Evolutionary conservation across 306 rosid species (phyloP), one percentile per base, ranked within the genome.

Genomic region (Rosa lucieae): DNA sequence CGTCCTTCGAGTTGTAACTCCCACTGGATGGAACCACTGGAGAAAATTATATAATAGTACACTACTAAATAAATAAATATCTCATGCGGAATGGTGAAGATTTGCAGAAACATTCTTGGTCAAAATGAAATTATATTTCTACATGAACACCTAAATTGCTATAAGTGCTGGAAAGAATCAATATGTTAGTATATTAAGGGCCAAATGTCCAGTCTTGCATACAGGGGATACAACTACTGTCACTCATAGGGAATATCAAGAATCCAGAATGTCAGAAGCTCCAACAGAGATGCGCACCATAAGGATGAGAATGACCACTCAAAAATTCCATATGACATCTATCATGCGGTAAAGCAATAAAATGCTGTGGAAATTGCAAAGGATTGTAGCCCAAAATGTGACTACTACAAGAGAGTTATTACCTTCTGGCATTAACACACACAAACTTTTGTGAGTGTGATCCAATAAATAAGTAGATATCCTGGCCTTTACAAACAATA

Each of bases 1-100:
- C 97, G 89, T 26, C 97, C 98, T 79, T 94, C 97, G 73, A 94
- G 89, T 84, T 86, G 83, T 85, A 80, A 70, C 87, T 86, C 91
- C 98, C 98, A 92, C 89, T 82, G 93, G 75, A 92, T 86, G 80
- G 92, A 91, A 89, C 94, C 98, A 89, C 97, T 94, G 82, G 82
- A 84, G 72, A 61, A 82, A 88, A 87, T 84, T 77, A 81, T 85
- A 80, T 77, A 81, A 87, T 77, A 88, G 58, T 72, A 70, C 44
- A 74, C 56, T 55, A n/a, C 65, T 69, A 69, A 35, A 82, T 29
- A 13, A 39, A 26, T 3, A 20, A 14, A 65, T 14, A 73, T 52
- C 42, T 68, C 61, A 69, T 17, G 61, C 75, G 35, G 51, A 20
- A 65, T 62, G 14, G 8, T 65, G 15, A 32, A 47, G 49, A 66